Evolutionary conservation across 495 filamentous ascomycete genomes (phyloP).

Genomic region (Annulohypoxylon stygium): DNA sequence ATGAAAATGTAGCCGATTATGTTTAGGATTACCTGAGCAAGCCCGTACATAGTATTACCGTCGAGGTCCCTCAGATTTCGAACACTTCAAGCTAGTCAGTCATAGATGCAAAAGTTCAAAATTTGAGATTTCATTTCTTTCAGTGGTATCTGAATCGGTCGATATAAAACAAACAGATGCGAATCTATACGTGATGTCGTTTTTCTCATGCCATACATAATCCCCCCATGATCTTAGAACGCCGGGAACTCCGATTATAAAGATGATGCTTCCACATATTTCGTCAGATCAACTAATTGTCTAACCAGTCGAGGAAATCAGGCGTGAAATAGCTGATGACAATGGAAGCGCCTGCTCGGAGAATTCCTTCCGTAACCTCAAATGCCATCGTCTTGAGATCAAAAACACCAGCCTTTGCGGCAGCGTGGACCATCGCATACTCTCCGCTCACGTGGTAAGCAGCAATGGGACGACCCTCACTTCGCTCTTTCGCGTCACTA

Average conservation of each 20-base stretch:
- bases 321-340: slow-evolving; percentile 95
- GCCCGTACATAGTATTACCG: too few relatives aligned
- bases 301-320: slow-evolving; percentile 89
- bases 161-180: slow-evolving; percentile 11
- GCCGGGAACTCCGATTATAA: slow-evolving; percentile 27
- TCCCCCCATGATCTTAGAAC: slow-evolving; percentile 9
- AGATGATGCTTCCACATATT: slow-evolving; percentile 10
- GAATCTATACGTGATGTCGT: slow-evolving; percentile 39
- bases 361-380: slow-evolving; percentile 90
- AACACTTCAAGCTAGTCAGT: too few relatives aligned
- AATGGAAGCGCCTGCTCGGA: slow-evolving; percentile 92
- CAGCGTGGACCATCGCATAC: slow-evolving; percentile 98
- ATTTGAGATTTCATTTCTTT: slow-evolving; percentile 3
- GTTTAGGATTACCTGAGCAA: too few relatives aligned
- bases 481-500: slow-evolving; percentile 92
- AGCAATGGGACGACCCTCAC: slow-evolving; percentile 87
- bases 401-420: slow-evolving; percentile 96
- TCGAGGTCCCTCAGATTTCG: too few relatives aligned
- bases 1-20: too few relatives aligned
- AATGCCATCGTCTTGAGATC: slow-evolving; percentile 96
- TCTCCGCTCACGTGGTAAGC: slow-evolving; percentile 98
- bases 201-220: slow-evolving; percentile 27
- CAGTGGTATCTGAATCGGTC: background rate
- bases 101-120: background rate
- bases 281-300: slow-evolving; percentile 45